phyloP scores from a whole-genome alignment of 2,329 filamentous ascomycete genomes.

The Xylariaceae sp. region DNA sequence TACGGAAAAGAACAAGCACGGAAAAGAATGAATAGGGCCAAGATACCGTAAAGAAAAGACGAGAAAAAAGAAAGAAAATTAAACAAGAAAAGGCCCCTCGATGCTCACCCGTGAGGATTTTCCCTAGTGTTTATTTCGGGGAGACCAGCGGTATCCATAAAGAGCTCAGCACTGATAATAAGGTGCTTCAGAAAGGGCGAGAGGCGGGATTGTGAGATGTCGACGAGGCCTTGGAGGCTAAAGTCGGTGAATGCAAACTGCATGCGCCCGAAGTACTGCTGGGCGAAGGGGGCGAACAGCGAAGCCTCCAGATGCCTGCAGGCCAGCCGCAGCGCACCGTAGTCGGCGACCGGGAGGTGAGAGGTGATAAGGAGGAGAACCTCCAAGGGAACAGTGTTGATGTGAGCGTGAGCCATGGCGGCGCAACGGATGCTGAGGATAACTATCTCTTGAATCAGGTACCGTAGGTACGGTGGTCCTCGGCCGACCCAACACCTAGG shows the following conservation, averaged over 20 bases:
- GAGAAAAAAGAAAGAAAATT: no score
- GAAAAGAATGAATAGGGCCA: no score
- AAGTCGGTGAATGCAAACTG: conserved; percentile 54
- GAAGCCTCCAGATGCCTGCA: conserved; percentile 46
- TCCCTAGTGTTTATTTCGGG: background rate
- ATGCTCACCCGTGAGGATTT: background rate
- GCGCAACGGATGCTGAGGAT: background rate
- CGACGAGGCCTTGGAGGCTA: conserved; percentile 35
- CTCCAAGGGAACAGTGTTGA: conserved; percentile 42
- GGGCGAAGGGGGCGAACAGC: conserved; percentile 47
- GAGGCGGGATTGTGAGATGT: conserved; percentile 12
- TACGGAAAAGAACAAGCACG: no score
- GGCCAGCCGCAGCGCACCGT: conserved; percentile 44
- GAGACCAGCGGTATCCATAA: background rate
- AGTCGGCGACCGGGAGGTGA: conserved; percentile 43
- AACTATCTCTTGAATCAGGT: no score
- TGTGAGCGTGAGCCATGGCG: conserved; percentile 5
- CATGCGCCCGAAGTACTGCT: conserved; percentile 54
- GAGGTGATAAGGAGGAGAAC: conserved; percentile 45
- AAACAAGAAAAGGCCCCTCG: background rate
- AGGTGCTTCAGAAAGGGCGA: conserved; percentile 8
- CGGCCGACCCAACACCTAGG: no score
- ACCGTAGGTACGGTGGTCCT: no score
- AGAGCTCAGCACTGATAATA: conserved; percentile 2
- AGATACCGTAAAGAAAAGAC: no score